phyloP scores from a whole-genome alignment of 805 yeast species.

The Barnettozyma sp. region DNA sequence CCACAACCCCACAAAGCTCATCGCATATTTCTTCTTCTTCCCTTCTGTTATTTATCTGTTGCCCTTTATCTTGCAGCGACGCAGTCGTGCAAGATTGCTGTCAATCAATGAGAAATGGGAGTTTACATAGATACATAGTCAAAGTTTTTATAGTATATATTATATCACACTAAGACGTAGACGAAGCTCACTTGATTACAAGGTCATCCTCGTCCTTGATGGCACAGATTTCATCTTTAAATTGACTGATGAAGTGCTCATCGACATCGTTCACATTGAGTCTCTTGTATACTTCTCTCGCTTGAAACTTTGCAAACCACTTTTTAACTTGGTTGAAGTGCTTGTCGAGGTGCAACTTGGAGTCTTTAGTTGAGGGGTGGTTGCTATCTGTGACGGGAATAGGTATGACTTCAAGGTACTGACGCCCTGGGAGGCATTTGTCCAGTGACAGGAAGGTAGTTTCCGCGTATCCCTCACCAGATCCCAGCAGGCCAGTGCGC shows the following conservation, averaged over 20 bases:
- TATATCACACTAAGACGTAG: too few relatives aligned
- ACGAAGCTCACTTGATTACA: too few relatives aligned
- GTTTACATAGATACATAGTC: constrained; percentile 4
- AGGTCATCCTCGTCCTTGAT: too few relatives aligned
- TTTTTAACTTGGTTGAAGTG: constrained; percentile 18
- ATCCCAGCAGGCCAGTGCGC: too few relatives aligned
- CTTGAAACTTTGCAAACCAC: constrained; percentile 16
- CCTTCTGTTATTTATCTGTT: too few relatives aligned
- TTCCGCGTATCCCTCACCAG: constrained; percentile 15
- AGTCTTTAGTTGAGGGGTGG: constrained; percentile 9
- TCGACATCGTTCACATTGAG: constrained; percentile 13
- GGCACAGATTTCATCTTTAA: constrained; percentile 18
- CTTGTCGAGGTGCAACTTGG: constrained; percentile 15
- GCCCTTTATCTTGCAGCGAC: too few relatives aligned
- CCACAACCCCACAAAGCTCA: too few relatives aligned
- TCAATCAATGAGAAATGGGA: not conserved
- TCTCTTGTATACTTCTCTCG: constrained; percentile 10
- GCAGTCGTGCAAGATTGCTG: too few relatives aligned
- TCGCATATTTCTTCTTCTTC: too few relatives aligned
- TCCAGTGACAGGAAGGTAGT: constrained; percentile 74
- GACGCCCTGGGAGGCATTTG: constrained; percentile 66
- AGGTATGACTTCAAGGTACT: constrained; percentile 46
- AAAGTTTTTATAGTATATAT: constrained; percentile 1
- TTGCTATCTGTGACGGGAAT: constrained; percentile 30
- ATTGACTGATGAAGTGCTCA: constrained; percentile 11